Evolutionary conservation across 2,329 filamentous ascomycete species (phyloP).

Genomic region (Fusarium keratoplasticum): DNA sequence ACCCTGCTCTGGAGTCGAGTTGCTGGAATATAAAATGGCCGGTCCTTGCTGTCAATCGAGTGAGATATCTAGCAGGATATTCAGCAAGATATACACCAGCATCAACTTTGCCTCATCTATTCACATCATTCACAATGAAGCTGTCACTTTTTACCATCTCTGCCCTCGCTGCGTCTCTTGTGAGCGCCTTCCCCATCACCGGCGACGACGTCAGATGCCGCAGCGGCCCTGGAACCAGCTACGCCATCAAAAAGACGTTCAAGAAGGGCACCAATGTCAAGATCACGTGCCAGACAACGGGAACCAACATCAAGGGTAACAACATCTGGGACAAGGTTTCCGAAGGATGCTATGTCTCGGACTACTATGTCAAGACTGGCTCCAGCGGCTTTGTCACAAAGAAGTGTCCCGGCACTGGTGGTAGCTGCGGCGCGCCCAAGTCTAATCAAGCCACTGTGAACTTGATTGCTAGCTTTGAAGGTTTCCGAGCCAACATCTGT

Average conservation of each 20-base stretch:
- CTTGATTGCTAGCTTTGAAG: constrained; percentile 25
- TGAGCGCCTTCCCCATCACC: constrained; percentile 9
- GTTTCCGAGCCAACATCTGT: constrained; percentile 26
- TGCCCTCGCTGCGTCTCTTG: neutral
- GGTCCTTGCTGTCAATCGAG: neutral
- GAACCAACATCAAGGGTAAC: constrained; percentile 6
- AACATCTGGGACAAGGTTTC: constrained; percentile 17
- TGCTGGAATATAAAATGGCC: neutral
- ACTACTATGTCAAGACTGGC: constrained; percentile 16
- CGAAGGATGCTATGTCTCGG: constrained; percentile 14
- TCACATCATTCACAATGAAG: neutral
- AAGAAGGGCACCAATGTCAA: constrained; percentile 8
- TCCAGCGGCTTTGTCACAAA: neutral
- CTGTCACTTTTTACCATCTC: neutral
- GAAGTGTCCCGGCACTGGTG: neutral
- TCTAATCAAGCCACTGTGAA: constrained; percentile 25
- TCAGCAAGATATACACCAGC: neutral
- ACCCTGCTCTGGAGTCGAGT: neutral
- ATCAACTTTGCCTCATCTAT: neutral
- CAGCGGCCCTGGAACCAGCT: constrained; percentile 8
- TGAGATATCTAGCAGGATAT: neutral
- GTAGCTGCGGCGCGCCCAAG: neutral
- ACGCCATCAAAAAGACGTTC: neutral
- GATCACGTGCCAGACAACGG: constrained; percentile 10
- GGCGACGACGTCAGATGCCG: constrained; percentile 20